Conservation (phyloP, 257 asterid genomes). For the Voacanga thouarsii region DNA sequence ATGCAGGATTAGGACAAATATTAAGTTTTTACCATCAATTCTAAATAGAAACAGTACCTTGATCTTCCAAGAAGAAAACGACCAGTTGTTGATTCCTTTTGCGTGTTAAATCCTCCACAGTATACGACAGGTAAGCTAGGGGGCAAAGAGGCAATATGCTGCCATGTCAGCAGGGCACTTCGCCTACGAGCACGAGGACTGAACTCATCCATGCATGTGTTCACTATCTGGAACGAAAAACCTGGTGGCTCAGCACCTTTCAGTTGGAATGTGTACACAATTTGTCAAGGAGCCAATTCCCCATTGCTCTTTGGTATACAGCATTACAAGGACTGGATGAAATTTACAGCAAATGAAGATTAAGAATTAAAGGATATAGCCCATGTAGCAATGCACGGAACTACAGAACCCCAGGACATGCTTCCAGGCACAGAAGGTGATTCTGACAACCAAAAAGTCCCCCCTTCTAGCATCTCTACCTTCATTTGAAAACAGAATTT, state of each 20-base stretch:
- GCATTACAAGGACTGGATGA: slow-evolving; percentile 9
- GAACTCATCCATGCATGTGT: slow-evolving; percentile 87
- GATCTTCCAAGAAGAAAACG: slow-evolving; percentile 99
- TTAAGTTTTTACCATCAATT: not conserved
- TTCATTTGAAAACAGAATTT: slow-evolving; percentile 30
- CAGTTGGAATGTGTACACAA: slow-evolving; percentile 95
- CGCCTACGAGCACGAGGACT: slow-evolving; percentile 98
- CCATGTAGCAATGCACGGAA: slow-evolving; percentile 93
- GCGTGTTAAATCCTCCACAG: slow-evolving; percentile 96
- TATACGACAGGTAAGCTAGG: slow-evolving; percentile 89
- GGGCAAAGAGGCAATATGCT: slow-evolving; percentile 97
- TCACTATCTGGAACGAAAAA: slow-evolving; percentile 89
- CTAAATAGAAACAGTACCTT: slow-evolving; percentile 48
- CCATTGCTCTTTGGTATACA: slow-evolving; percentile 9
- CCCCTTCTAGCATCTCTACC: slow-evolving; percentile 97
- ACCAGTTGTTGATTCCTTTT: slow-evolving; percentile 93
- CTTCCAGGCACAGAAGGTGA: slow-evolving; percentile 99
- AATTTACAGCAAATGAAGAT: slow-evolving; percentile 3
- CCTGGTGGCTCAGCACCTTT: slow-evolving; percentile 97
- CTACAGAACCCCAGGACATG: slow-evolving; percentile 92
- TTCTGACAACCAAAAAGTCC: slow-evolving; percentile 97
- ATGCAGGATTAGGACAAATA: not conserved
- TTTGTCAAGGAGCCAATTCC: slow-evolving; percentile 49
- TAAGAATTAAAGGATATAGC: slow-evolving; percentile 76
- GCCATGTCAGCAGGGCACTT: slow-evolving; percentile 98